Evolutionary conservation across 768 basidiomycete species (phyloP), one percentile per base, ranked within the genome.

Genomic region (Calocybe gangraenosa): DNA sequence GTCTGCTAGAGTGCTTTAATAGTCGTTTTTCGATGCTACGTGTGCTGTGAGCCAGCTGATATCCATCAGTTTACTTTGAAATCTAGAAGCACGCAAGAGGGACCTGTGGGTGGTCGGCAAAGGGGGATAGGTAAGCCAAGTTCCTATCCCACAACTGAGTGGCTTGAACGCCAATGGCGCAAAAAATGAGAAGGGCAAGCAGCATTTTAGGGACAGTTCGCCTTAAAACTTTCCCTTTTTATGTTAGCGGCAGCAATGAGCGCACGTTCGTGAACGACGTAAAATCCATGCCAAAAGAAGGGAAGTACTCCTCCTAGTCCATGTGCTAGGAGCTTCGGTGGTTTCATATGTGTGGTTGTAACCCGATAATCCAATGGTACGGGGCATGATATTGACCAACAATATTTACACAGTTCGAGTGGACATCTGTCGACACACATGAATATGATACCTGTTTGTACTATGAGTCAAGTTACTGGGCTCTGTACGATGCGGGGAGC

Each of bases 61-160:
- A 74, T 9, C 7, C 7, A 35, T 35, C 73, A 75, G 50, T 35
- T 76, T 50, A 7, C 74, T 75, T n/a, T 73, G 70, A n/a, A 57
- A 69, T 69, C 73, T 74, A 78, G 58, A 49, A 70, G 70, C 1
- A 67, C 69, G 42, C 11, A 14, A 13, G 19, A 48, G 57, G 38
- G 51, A 58, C 65, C 58, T 68, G 56, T 14, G 64, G 64, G 44
- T 62, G 56, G 14, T 60, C 60, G 19, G 58, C 51, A 48, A 71
- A 69, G 0, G 70, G 70, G 15, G 69, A 70, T 11, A 55, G 54
- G 53, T 73, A 74, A 7, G 56, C 72, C 21, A 73, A 49, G 52
- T 74, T 75, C 36, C 64, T 61, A 42, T 68, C 65, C 28, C 69
- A 61, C 9, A 63, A 47, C 11, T 19, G 40, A 7, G 57, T 58